phyloP scores from a whole-genome alignment of 179 eudicot genomes.

The Corrigiola litoralis region DNA sequence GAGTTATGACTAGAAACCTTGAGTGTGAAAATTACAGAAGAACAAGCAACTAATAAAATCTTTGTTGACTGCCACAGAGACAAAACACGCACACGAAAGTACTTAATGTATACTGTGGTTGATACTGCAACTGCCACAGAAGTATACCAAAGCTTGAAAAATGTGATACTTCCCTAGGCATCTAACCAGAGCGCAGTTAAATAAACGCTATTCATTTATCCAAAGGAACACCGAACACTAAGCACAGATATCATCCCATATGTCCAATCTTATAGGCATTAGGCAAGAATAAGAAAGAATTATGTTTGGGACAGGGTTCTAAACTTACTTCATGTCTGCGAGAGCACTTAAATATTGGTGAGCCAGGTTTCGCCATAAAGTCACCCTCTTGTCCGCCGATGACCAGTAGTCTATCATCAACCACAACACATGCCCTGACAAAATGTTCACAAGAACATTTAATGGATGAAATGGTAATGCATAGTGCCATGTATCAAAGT shows the following conservation, averaged over 20 bases:
- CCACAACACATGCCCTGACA: slow-evolving; percentile 81
- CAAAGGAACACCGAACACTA: background rate
- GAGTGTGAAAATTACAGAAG: too few relatives aligned
- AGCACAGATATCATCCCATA: background rate
- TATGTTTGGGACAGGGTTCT: background rate
- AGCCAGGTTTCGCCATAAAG: slow-evolving; percentile 98
- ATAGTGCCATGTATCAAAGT: background rate
- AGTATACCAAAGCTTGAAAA: too few relatives aligned
- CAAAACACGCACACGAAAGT: too few relatives aligned
- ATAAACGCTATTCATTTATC: too few relatives aligned
- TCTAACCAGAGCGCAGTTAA: too few relatives aligned
- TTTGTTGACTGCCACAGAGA: too few relatives aligned
- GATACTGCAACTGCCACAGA: too few relatives aligned
- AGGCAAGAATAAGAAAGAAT: background rate
- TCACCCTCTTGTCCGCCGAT: slow-evolving; percentile 99
- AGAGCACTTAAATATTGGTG: slow-evolving; percentile 96
- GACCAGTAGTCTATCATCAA: slow-evolving; percentile 64
- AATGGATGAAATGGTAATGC: background rate
- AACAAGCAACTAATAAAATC: too few relatives aligned
- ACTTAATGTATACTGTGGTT: too few relatives aligned
- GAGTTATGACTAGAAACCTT: too few relatives aligned
- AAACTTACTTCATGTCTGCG: slow-evolving; percentile 79
- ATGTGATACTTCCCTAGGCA: too few relatives aligned
- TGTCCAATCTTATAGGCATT: background rate
- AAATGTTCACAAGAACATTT: background rate